phyloP scores from a whole-genome alignment of 1,139 yeast species.

The Debaryomycetaceae sp. region DNA sequence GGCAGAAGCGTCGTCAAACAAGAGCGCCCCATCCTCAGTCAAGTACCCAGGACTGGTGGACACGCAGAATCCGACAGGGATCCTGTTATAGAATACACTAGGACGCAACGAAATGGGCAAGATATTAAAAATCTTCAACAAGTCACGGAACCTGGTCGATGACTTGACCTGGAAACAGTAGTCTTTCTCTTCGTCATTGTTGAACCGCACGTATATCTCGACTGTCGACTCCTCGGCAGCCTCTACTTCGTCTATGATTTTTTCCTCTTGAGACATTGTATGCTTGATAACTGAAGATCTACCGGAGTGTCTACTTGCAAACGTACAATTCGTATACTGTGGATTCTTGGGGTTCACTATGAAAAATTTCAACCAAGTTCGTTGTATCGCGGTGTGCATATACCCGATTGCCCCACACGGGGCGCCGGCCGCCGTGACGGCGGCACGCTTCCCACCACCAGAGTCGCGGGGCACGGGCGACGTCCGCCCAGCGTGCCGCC shows the following conservation, averaged over 20 bases:
- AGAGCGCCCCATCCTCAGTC: slow-evolving; percentile 77
- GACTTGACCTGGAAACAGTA: slow-evolving; percentile 76
- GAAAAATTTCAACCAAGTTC: background rate
- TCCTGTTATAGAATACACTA: slow-evolving; percentile 60
- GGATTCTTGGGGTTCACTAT: background rate
- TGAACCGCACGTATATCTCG: slow-evolving; percentile 82
- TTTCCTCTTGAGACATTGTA: slow-evolving; percentile 7
- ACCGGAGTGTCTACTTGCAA: too few species aligned
- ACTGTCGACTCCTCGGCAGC: slow-evolving; percentile 24
- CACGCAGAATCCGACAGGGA: slow-evolving; percentile 65
- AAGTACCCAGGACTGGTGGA: slow-evolving; percentile 80
- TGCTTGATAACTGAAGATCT: background rate
- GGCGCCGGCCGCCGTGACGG: too few species aligned
- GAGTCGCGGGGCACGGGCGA: too few species aligned
- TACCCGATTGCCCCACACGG: too few species aligned
- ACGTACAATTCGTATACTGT: too few species aligned
- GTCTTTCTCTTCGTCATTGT: slow-evolving; percentile 80
- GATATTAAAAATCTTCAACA: slow-evolving; percentile 57
- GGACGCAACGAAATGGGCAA: slow-evolving; percentile 82
- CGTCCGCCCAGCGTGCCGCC: too few species aligned
- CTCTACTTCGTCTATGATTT: slow-evolving; percentile 8
- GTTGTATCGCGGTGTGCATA: background rate
- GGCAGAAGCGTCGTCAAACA: slow-evolving; percentile 62
- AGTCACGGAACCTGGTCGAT: slow-evolving; percentile 53
- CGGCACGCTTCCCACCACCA: too few species aligned